Evolutionary conservation across 2,329 filamentous ascomycete genomes (phyloP).

Genomic region (Venturia oleaginea): DNA sequence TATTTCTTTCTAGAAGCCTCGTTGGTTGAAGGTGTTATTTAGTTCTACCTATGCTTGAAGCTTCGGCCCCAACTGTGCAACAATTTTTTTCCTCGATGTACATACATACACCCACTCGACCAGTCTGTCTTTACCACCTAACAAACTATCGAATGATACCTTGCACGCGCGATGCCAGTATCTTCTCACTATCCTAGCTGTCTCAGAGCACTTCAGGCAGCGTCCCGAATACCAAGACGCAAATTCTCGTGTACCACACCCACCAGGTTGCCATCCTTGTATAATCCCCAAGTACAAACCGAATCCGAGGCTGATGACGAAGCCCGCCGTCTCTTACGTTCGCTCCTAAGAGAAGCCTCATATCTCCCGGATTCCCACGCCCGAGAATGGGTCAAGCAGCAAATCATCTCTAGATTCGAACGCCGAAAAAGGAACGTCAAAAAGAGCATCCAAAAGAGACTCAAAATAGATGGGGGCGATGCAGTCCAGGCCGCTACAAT

Average conservation of each 20-base stretch:
- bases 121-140: neutral
- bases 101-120: neutral
- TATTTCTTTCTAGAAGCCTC: too few species aligned
- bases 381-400: constrained; percentile 39
- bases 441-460: constrained; percentile 15
- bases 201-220: neutral
- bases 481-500: constrained; percentile 19
- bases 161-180: neutral
- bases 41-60: neutral
- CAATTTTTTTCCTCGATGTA: neutral
- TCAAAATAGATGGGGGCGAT: neutral
- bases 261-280: neutral
- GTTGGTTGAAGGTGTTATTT: too few species aligned
- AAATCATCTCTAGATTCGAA: constrained; percentile 40
- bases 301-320: neutral
- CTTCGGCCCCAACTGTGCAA: neutral
- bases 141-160: too few species aligned
- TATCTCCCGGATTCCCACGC: constrained; percentile 52
- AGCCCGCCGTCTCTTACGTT: constrained; percentile 41
- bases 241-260: too few species aligned
- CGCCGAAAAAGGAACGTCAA: neutral
- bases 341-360: constrained; percentile 48
- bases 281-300: neutral
- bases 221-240: too few species aligned
- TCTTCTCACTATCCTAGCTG: neutral